Percentiles rank a stretch among this genome's conserved stretches.
Conservation (phyloP, 2,329 filamentous ascomycete genomes). For the Ascochyta clinopodiicola region DNA sequence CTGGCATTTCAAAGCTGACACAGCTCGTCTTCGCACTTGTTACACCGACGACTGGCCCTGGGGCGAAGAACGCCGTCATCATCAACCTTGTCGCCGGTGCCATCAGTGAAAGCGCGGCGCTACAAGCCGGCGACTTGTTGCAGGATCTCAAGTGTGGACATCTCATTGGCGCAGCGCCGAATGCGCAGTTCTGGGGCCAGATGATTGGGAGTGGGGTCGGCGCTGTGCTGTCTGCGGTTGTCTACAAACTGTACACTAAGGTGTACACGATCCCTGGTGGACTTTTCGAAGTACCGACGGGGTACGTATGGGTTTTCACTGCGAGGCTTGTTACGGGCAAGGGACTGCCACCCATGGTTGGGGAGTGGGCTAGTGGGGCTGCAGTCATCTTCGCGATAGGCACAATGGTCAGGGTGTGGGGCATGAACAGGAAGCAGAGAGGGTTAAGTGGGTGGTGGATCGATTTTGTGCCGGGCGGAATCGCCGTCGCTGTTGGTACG, state of each 20-base stretch:
- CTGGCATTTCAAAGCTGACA: slow-evolving; percentile 93
- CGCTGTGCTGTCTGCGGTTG: slow-evolving; percentile 81
- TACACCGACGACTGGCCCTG: slow-evolving; percentile 67
- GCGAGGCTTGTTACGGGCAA: slow-evolving; percentile 90
- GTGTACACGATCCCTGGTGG: slow-evolving; percentile 90
- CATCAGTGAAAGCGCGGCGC: slow-evolving; percentile 80
- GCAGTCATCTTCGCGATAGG: slow-evolving; percentile 74
- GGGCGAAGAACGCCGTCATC: slow-evolving; percentile 77
- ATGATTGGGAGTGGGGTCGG: slow-evolving; percentile 88
- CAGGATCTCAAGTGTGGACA: slow-evolving; percentile 98
- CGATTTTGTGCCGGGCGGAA: slow-evolving; percentile 83
- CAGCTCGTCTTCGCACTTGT: slow-evolving; percentile 94
- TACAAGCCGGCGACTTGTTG: slow-evolving; percentile 95
- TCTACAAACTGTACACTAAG: slow-evolving; percentile 88
- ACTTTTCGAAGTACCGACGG: slow-evolving; percentile 91
- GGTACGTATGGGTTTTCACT: slow-evolving; percentile 97
- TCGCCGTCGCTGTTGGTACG: slow-evolving; percentile 89
- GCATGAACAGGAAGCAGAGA: slow-evolving; percentile 38
- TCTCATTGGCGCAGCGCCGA: slow-evolving; percentile 87
- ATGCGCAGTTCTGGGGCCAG: slow-evolving; percentile 96
- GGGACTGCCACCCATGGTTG: slow-evolving; percentile 83
- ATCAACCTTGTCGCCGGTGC: slow-evolving; percentile 96
- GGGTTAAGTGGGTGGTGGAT: slow-evolving; percentile 65
- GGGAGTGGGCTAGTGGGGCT: slow-evolving; percentile 78
- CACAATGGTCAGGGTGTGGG: slow-evolving; percentile 69